Base-by-base conservation (phyloP, 495 filamentous ascomycete species). In the Annulohypoxylon nitens region DNA sequence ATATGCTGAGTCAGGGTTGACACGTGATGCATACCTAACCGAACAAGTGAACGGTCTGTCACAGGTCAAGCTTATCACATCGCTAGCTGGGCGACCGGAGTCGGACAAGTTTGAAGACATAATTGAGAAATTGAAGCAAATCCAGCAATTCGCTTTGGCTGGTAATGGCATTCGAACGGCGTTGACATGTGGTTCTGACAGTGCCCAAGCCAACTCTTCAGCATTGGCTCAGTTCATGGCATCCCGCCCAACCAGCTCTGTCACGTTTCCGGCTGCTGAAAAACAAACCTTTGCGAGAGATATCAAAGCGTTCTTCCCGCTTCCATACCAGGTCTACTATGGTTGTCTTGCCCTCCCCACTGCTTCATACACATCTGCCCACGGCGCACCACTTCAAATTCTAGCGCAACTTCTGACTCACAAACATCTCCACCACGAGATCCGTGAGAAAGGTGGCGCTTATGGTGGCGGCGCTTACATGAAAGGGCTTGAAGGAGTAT, bases 251-350 rank as follows among this genome's bases (percentile, higher is more conserved):
- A 80, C 80, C 33, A 65, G 78, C 23, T 69, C 78, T 26, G 76
- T 83, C 20, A 81, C 80, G 20, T 83, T 82, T 66, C 78, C 78
- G 1, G 69, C 73, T 25, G 64, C 79, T 16, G 71, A 69, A 23
- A 73, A 72, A 4, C 78, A 83, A 53, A 41, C 73, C 9, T 70
- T 83, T 37, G 59, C 81, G 0, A 70, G 78, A 70, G 81, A 86
- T 79, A 81, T 88, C 54, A 96, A 93, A 76, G 89, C 92, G 0
- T 97, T 98, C 85, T 99, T 96, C 78, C 90, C 95, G 3, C 87
- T 99, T 25, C 96, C 96, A 1, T 99, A 97, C 81, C 96, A 99
- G 80, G 96, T 99, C 58, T 97, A 95, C 76, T 98, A 98, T 79
- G 90, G 95, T 5, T 91, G 89, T 12, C 86, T 93, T 39, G 90